A percentile compares a stretch with the other conserved stretches of the same genome.
Conservation (phyloP, 306 rosid species). For the Cucumis sativus region Cucumber_9930_V3 NC_026655.2:23534001-23534500, state of each 20-base stretch:
- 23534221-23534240: neutral
- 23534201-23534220: neutral
- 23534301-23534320: neutral
- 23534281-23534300: neutral
- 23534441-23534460: neutral
- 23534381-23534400: neutral
- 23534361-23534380: neutral
- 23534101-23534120: neutral
- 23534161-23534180: no score
- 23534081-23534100: neutral
- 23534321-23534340: neutral
- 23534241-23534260: neutral
- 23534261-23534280: neutral
- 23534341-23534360: neutral
- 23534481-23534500: neutral
- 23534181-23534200: neutral
- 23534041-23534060: neutral
- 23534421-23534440: neutral
- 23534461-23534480: neutral
- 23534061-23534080: neutral
- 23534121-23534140: neutral
- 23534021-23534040: neutral
- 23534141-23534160: neutral
- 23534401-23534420: neutral
- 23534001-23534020: neutral